These are phyloP conservation scores for Haberlea rhodopensis DNA, from an alignment of 257 asterid species.

Conservation along the genomic window DNA sequence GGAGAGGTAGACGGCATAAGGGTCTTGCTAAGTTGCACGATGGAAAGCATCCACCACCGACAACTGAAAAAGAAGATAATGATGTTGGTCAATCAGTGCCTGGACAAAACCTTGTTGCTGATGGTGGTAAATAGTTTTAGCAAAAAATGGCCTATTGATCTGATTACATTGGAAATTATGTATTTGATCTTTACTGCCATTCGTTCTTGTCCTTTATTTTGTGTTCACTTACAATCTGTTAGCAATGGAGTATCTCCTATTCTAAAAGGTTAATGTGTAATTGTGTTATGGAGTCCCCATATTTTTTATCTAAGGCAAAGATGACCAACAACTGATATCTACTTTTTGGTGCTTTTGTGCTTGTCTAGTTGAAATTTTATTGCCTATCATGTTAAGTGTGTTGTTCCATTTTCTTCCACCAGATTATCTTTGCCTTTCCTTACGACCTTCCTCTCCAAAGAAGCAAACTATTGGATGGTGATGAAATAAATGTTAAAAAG, in stretches of 20 bases:
- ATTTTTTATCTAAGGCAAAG: neutral
- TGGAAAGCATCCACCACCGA: slow-evolving; percentile 41
- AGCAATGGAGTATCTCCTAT: slow-evolving; percentile 7
- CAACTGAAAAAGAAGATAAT: slow-evolving; percentile 51
- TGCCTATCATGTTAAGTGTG: neutral
- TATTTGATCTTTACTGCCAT: slow-evolving; percentile 15
- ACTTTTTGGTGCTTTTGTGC: slow-evolving; percentile 8
- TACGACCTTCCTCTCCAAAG: neutral
- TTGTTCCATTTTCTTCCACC: neutral
- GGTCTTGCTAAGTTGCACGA: slow-evolving; percentile 43
- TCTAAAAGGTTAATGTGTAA: neutral
- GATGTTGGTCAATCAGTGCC: slow-evolving; percentile 41
- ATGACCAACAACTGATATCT: neutral
- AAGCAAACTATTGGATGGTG: neutral
- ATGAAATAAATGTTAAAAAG: neutral
- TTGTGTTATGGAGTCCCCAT: slow-evolving; percentile 2
- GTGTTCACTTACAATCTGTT: neutral
- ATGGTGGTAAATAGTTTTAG: slow-evolving; percentile 34
- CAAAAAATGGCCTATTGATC: neutral
- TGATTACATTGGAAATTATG: slow-evolving; percentile 9
- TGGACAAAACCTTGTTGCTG: slow-evolving; percentile 42
- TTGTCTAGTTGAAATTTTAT: neutral
- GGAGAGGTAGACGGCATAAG: slow-evolving; percentile 66
- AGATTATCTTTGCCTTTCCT: neutral
- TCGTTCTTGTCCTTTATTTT: neutral